Percentiles rank a stretch among this genome's conserved stretches.
phyloP scores from a whole-genome alignment of 1,284 basidiomycete species.

The Rhodotorula sp. region DNA sequence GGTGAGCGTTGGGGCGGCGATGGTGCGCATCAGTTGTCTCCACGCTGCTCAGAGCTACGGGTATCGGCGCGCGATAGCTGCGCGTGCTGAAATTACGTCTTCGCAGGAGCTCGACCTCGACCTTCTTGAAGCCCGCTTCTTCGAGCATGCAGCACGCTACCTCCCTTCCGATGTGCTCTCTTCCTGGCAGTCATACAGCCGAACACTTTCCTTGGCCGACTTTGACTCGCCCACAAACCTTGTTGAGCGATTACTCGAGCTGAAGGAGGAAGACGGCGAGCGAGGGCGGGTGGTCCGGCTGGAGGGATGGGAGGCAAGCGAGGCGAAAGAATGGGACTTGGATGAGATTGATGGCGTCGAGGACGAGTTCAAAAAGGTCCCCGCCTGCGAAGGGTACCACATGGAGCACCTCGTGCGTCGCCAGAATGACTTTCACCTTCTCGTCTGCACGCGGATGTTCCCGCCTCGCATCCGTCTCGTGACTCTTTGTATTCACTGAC shows the following conservation, averaged over 20 bases:
- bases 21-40: neutral
- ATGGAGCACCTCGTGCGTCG: neutral
- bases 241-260: neutral
- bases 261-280: too few relatives aligned
- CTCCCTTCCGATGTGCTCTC: neutral
- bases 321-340: neutral
- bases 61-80: too few relatives aligned
- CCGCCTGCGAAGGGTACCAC: neutral
- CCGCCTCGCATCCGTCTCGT: neutral
- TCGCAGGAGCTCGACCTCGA: constrained; percentile 4
- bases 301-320: neutral
- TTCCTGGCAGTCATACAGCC: neutral
- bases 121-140: constrained; percentile 13
- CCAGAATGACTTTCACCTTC: neutral
- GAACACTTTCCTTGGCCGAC: neutral
- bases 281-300: neutral
- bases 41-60: too few relatives aligned
- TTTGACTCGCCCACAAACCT: neutral
- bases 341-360: neutral
- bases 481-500: neutral
- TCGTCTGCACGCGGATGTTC: neutral
- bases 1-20: neutral
- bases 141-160: constrained; percentile 4
- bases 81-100: too few relatives aligned
- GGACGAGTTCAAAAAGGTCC: neutral